A percentile compares a stretch with the other conserved stretches of the same genome.
These are phyloP conservation scores for Termitomyces sp. DNA, from an alignment of 768 basidiomycete species.

Conservation along the genomic window DNA sequence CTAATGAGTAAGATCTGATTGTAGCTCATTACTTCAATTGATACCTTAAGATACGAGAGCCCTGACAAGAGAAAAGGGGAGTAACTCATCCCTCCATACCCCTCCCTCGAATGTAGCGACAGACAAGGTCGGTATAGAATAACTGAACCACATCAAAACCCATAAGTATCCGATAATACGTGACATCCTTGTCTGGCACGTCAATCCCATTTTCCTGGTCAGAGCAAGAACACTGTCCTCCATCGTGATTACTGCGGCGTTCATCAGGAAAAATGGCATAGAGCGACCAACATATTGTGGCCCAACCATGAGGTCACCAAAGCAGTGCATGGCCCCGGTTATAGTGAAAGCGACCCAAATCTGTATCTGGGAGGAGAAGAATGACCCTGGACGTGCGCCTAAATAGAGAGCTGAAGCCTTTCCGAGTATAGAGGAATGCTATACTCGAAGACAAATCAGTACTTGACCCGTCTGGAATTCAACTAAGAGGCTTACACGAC, in stretches of 20 bases:
- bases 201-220: neutral
- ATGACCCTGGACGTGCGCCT: neutral
- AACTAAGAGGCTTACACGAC: constrained; percentile 4
- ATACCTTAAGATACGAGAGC: neutral
- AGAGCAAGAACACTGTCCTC: neutral
- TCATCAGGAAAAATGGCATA: constrained; percentile 3
- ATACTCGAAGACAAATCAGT: neutral
- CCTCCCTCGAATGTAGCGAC: neutral
- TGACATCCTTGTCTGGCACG: neutral
- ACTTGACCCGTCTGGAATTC: neutral
- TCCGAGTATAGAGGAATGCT: neutral
- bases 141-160: constrained; percentile 2
- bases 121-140: neutral
- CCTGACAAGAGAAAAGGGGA: neutral
- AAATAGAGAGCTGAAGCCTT: neutral
- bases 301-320: constrained; percentile 8
- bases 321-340: constrained; percentile 4
- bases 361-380: constrained; percentile 1
- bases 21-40: neutral
- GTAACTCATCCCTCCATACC: neutral
- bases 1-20: no score
- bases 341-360: constrained; percentile 3
- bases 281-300: neutral
- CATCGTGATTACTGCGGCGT: constrained; percentile 1
- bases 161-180: constrained; percentile 3